These are phyloP conservation scores for Gossypium davidsonii DNA, from an alignment of 441 rosid species.

Conservation along the genomic window DNA sequence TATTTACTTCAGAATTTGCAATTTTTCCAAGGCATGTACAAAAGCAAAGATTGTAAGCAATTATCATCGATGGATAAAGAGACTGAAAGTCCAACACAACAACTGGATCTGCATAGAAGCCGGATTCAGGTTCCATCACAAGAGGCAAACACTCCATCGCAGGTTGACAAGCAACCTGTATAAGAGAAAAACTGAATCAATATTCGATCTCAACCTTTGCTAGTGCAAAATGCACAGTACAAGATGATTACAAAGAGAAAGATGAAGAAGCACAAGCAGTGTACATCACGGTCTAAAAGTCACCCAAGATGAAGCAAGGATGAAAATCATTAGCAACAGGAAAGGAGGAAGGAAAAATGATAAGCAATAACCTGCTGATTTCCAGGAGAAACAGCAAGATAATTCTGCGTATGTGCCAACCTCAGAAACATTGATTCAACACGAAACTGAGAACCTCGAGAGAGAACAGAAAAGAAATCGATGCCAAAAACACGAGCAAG, in stretches of 20 bases:
- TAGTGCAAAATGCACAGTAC: not conserved
- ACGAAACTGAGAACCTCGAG: slow-evolving; percentile 97
- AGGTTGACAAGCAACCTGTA: slow-evolving; percentile 97
- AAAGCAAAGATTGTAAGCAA: slow-evolving; percentile 94
- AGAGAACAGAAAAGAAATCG: slow-evolving; percentile 95
- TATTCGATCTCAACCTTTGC: slow-evolving; percentile 10
- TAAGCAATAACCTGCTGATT: slow-evolving; percentile 63
- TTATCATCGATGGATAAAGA: slow-evolving; percentile 97
- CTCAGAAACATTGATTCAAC: slow-evolving; percentile 97
- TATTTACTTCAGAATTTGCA: slow-evolving; percentile 53
- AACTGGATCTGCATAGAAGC: slow-evolving; percentile 90
- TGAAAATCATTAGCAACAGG: not conserved
- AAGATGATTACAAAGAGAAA: not conserved
- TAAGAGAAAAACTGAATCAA: slow-evolving; percentile 14
- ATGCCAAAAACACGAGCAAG: slow-evolving; percentile 98
- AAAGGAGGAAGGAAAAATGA: slow-evolving; percentile 3
- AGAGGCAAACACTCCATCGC: slow-evolving; percentile 99
- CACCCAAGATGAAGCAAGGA: not conserved
- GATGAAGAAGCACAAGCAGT: not conserved
- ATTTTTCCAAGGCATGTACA: slow-evolving; percentile 91
- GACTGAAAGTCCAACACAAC: slow-evolving; percentile 98
- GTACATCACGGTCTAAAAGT: not conserved
- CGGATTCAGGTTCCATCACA: slow-evolving; percentile 98
- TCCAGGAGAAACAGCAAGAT: slow-evolving; percentile 95
- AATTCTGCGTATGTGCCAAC: slow-evolving; percentile 93